Percentiles rank a stretch among this genome's conserved stretches.
Evolutionary conservation across 768 basidiomycete genomes (phyloP).

Genomic region (Collybiopsis luxurians): DNA sequence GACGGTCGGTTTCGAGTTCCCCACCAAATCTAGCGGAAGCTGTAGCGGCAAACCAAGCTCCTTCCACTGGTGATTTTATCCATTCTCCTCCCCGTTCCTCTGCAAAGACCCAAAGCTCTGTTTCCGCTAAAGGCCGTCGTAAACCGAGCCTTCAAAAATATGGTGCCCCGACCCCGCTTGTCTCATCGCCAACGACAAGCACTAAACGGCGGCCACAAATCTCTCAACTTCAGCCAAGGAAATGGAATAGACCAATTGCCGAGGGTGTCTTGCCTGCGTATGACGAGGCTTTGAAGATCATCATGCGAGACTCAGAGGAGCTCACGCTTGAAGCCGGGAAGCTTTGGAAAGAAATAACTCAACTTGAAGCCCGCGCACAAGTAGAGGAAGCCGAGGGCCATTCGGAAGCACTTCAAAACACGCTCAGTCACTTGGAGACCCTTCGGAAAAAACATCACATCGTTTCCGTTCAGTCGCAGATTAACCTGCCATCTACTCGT

Average conservation of each 20-base stretch:
- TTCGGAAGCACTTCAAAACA: constrained; percentile 23
- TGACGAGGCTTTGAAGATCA: constrained; percentile 77
- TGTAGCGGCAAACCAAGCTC: background rate
- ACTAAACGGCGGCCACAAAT: constrained; percentile 44
- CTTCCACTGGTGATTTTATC: background rate
- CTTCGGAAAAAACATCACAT: constrained; percentile 51
- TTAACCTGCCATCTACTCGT: constrained; percentile 81
- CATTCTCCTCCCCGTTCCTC: background rate
- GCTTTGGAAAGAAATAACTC: constrained; percentile 31
- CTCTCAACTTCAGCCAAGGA: constrained; percentile 45
- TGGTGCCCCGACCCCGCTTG: too few species aligned
- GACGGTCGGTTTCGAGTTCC: background rate
- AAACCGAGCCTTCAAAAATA: background rate
- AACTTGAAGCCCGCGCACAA: constrained; percentile 20
- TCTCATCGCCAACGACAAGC: too few species aligned
- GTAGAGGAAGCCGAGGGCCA: constrained; percentile 18
- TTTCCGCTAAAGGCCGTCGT: background rate
- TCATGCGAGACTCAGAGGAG: constrained; percentile 56
- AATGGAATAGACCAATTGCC: constrained; percentile 65
- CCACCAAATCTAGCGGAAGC: background rate
- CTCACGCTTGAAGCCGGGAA: constrained; percentile 43
- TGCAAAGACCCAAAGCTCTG: background rate
- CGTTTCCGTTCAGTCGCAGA: constrained; percentile 74
- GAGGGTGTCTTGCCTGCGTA: constrained; percentile 71
- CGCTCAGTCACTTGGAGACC: constrained; percentile 37